Evolutionary conservation across 2,329 filamentous ascomycete species (phyloP).

Genomic region (Didymella glomerata): DNA sequence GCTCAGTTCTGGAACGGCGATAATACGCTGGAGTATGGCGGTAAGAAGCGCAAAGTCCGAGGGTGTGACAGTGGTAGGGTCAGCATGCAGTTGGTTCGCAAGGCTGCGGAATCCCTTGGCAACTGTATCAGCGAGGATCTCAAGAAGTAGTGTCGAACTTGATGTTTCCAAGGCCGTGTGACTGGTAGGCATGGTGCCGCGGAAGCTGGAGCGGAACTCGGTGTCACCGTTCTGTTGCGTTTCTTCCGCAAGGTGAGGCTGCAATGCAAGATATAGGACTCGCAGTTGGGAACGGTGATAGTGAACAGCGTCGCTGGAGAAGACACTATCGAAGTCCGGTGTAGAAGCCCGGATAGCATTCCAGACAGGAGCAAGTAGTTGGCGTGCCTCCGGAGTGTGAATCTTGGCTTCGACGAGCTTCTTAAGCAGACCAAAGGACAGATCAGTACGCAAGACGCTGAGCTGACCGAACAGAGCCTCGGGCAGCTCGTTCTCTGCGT

Average conservation of each 20-base stretch:
- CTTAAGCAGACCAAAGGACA: slow-evolving; percentile 84
- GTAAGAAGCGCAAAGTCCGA: slow-evolving; percentile 88
- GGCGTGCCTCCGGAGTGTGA: slow-evolving; percentile 60
- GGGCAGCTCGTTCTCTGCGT: slow-evolving; percentile 74
- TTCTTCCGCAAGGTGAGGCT: slow-evolving; percentile 62
- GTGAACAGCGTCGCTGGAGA: slow-evolving; percentile 64
- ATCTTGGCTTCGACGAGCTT: slow-evolving; percentile 70
- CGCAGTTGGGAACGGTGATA: slow-evolving; percentile 88
- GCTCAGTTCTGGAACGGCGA: slow-evolving; percentile 78
- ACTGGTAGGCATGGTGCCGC: slow-evolving; percentile 43
- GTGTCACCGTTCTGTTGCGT: slow-evolving; percentile 39
- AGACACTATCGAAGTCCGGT: slow-evolving; percentile 66
- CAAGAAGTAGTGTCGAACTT: slow-evolving; percentile 64
- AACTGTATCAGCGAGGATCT: slow-evolving; percentile 81
- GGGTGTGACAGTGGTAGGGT: slow-evolving; percentile 69
- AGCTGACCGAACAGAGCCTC: slow-evolving; percentile 84
- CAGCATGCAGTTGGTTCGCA: slow-evolving; percentile 82
- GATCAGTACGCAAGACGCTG: slow-evolving; percentile 76
- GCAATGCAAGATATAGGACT: slow-evolving; percentile 82
- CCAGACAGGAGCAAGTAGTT: slow-evolving; percentile 67
- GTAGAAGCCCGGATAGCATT: slow-evolving; percentile 64
- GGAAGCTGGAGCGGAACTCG: slow-evolving; percentile 48
- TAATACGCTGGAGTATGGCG: slow-evolving; percentile 83
- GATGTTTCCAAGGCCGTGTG: slow-evolving; percentile 54
- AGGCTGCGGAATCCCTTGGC: slow-evolving; percentile 83